Evolutionary conservation across 352 stramenopile genomes (phyloP).

Genomic region (Globisporangium camurandrum): DNA sequence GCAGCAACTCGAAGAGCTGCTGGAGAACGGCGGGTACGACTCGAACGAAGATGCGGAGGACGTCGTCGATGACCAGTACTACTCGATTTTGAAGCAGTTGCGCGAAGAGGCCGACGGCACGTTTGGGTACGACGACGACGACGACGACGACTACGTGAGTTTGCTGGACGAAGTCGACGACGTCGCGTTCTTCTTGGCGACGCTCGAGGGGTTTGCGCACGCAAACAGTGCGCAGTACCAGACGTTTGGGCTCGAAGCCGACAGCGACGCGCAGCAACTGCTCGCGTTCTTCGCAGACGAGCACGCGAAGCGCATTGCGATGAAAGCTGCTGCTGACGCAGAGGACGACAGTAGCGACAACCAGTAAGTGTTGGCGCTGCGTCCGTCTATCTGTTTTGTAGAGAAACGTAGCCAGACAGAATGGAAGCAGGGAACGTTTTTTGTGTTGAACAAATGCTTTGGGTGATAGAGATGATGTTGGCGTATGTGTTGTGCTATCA

Average conservation of each 20-base stretch:
- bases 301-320: constrained; percentile 32
- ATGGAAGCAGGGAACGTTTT: no score
- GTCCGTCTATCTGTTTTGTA: no score
- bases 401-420: no score
- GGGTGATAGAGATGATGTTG: no score
- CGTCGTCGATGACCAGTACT: constrained; percentile 91
- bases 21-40: constrained; percentile 90
- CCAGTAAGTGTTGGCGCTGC: no score
- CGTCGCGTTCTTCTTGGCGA: constrained; percentile 87
- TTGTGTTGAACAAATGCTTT: no score
- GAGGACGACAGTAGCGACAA: no score
- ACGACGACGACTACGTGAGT: constrained; percentile 93
- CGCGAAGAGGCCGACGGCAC: constrained; percentile 81
- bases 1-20: constrained; percentile 75
- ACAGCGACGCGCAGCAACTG: constrained; percentile 46
- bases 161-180: constrained; percentile 92
- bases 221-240: constrained; percentile 46
- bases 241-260: constrained; percentile 49
- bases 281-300: constrained; percentile 51
- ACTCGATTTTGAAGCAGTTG: constrained; percentile 89
- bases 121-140: constrained; percentile 81
- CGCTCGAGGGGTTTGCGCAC: constrained; percentile 73
- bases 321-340: constrained; percentile 8
- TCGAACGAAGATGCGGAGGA: constrained; percentile 88
- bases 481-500: no score